Evolutionary conservation across 768 basidiomycete species (phyloP), one percentile per base, ranked within the genome.

Genomic region (Trametes meyenii): DNA sequence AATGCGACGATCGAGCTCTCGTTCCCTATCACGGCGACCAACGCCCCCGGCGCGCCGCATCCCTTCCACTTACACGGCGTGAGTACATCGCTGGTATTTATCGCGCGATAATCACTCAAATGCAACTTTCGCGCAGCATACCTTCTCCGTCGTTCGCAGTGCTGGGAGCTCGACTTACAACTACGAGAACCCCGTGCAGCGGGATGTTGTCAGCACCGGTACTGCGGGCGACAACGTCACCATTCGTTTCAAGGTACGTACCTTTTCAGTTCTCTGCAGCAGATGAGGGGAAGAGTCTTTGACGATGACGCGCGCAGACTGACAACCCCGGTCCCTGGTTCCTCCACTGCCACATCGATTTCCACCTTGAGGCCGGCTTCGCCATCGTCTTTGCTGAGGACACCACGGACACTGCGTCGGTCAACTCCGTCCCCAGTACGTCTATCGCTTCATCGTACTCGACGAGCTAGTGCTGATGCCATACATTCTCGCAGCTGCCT

Each of bases 281-380:
- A 19, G 29, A 2, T 2, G 3, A 3, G n/a, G n/a, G n/a, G n/a
- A 26, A 11, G 11, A 19, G 7, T 14, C 2, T 4, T 29, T 16
- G 21, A 29, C 19, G 7, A 16, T 14, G 10, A 14, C 21, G n/a
- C 7, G 23, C 36, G 24, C 48, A 63, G 60, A 71, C 71, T 13
- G 57, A 71, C 64, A 71, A 71, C 60, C 66, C 70, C 16, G 64
- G 68, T 23, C 68, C 69, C 17, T 69, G 70, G 70, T 68, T 72
- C 63, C 57, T 72, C 49, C 71, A 72, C 53, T 71, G 81, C 60
- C 82, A 84, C 64, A 84, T 84, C 56, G 81, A 84, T 55, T 83
- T 80, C 75, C 83, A 85, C 71, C 67, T 83, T 14, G 73, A 79
- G 21, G 67, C 70, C 1, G 79, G 79, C 42, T 71, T 81, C 16